phyloP scores from a whole-genome alignment of 2,329 filamentous ascomycete genomes.

The Colletotrichum sp. region DNA sequence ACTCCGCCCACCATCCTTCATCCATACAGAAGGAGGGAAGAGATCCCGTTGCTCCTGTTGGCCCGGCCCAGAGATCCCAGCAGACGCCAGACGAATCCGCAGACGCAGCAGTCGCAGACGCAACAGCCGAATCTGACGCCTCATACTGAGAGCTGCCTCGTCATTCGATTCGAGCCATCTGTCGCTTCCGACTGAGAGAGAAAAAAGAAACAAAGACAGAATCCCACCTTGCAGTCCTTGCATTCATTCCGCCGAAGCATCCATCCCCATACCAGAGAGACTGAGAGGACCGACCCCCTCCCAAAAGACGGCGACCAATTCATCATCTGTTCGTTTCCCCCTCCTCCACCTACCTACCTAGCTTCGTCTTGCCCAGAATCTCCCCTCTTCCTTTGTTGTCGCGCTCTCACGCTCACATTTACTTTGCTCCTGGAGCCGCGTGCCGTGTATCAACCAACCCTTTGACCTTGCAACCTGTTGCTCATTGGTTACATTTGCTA shows the following conservation, averaged over 20 bases:
- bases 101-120: background rate
- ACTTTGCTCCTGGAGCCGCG: background rate
- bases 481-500: slow-evolving; percentile 9
- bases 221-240: background rate
- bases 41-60: background rate
- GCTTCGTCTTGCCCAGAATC: background rate
- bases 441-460: background rate
- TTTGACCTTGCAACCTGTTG: slow-evolving; percentile 8
- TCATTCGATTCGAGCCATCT: background rate
- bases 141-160: background rate
- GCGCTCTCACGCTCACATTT: background rate
- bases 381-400: slow-evolving; percentile 3
- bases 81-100: background rate
- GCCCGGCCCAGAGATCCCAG: background rate
- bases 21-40: background rate
- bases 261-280: background rate
- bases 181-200: background rate
- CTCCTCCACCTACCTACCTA: background rate
- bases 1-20: background rate
- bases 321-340: slow-evolving; percentile 14
- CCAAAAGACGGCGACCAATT: background rate
- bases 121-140: background rate
- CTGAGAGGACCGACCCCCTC: background rate
- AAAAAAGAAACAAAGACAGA: background rate
- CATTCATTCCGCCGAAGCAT: background rate